These are phyloP conservation scores for Sarocladium strictum DNA, from an alignment of 2,329 filamentous ascomycete genomes.

Conservation along the genomic window DNA sequence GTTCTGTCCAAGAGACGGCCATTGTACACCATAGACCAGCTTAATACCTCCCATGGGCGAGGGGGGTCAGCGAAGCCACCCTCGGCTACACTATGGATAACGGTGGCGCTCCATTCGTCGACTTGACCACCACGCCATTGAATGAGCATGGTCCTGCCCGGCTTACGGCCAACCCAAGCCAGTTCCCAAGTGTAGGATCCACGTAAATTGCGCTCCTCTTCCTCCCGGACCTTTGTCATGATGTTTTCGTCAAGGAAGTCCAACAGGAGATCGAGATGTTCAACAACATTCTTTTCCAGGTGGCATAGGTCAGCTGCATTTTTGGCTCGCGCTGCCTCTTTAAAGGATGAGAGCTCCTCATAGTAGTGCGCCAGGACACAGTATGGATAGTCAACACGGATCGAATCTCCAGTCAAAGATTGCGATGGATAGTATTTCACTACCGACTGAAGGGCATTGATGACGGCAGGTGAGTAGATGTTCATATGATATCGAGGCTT, in stretches of 20 bases:
- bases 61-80: neutral
- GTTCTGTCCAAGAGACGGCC: neutral
- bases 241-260: slow-evolving; percentile 15
- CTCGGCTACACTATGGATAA: neutral
- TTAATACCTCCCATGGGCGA: neutral
- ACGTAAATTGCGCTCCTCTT: slow-evolving; percentile 15
- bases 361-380: slow-evolving; percentile 21
- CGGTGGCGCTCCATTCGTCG: neutral
- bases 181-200: slow-evolving; percentile 16
- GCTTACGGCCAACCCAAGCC: slow-evolving; percentile 15
- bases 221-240: slow-evolving; percentile 16
- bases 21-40: neutral
- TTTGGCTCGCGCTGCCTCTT: neutral
- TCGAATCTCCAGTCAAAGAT: slow-evolving; percentile 13
- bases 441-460: slow-evolving; percentile 19
- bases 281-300: neutral
- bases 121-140: neutral
- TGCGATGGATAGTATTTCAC: slow-evolving; percentile 22
- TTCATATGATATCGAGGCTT: slow-evolving; percentile 13
- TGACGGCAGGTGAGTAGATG: slow-evolving; percentile 17
- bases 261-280: neutral
- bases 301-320: neutral
- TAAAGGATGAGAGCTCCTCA: slow-evolving; percentile 16
- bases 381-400: slow-evolving; percentile 18
- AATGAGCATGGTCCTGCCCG: slow-evolving; percentile 11